These are phyloP conservation scores for Poa pratensis DNA, from an alignment of 176 grass and related monocot species.

Conservation along the genomic window DNA sequence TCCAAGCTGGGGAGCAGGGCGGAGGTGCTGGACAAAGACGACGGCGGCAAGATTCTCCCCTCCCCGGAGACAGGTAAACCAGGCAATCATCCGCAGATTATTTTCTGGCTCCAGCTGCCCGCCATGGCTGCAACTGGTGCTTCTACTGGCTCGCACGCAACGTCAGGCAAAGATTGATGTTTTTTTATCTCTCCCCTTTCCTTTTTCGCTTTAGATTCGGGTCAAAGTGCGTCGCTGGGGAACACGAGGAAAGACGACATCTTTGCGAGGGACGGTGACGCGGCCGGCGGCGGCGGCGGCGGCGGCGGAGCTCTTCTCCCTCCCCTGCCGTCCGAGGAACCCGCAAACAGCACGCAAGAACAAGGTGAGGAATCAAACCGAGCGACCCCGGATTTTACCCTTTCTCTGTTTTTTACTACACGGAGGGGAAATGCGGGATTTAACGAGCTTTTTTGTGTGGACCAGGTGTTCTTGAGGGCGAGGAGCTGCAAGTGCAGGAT, in stretches of 20 bases:
- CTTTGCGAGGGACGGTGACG: conserved; percentile 29
- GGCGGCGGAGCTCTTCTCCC: conserved; percentile 19
- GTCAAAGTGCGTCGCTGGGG: conserved; percentile 31
- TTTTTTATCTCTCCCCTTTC: background rate
- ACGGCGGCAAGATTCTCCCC: conserved; percentile 3
- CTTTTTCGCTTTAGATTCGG: conserved; percentile 40
- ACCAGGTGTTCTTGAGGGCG: conserved; percentile 46
- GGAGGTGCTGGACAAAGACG: conserved; percentile 48
- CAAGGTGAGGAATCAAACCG: conserved; percentile 24
- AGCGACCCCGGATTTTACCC: background rate
- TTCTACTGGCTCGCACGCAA: conserved; percentile 31
- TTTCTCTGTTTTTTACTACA: background rate
- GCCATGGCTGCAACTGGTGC: background rate
- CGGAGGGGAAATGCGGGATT: background rate
- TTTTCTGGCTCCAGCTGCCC: background rate
- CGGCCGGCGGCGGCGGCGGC: background rate
- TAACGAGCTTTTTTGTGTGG: conserved; percentile 6
- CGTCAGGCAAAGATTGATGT: conserved; percentile 16
- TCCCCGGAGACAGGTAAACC: conserved; percentile 25
- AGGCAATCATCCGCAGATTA: background rate
- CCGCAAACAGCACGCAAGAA: conserved; percentile 44
- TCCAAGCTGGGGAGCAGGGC: conserved; percentile 47
- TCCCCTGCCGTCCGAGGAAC: conserved; percentile 37
- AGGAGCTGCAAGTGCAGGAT: conserved; percentile 41
- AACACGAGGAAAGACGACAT: conserved; percentile 26